Evolutionary conservation across 805 yeast genomes (phyloP).

Genomic region (Kodamaea sagamina): DNA sequence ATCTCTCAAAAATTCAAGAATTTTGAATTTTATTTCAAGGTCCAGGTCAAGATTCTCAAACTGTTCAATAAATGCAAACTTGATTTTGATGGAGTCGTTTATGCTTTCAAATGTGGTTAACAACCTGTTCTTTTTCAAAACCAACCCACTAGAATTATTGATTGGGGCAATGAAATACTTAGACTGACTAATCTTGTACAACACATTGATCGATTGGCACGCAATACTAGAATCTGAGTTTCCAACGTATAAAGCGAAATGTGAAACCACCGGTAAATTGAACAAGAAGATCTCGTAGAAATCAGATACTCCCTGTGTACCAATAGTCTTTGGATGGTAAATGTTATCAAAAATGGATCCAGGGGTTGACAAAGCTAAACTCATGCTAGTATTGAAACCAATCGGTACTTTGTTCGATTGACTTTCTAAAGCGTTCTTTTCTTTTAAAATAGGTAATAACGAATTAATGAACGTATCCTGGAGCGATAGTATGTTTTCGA

Average conservation of each 20-base stretch:
- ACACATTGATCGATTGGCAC: slow-evolving; percentile 50
- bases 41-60: slow-evolving; percentile 40
- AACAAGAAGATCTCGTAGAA: slow-evolving; percentile 73
- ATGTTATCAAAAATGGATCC: slow-evolving; percentile 30
- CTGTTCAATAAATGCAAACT: slow-evolving; percentile 71
- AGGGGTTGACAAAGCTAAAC: slow-evolving; percentile 26
- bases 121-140: slow-evolving; percentile 57
- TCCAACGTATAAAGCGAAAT: slow-evolving; percentile 75
- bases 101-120: slow-evolving; percentile 71
- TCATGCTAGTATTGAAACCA: slow-evolving; percentile 18
- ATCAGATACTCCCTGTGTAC: slow-evolving; percentile 61
- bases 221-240: slow-evolving; percentile 54
- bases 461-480: slow-evolving; percentile 64
- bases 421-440: slow-evolving; percentile 10
- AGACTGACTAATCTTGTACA: slow-evolving; percentile 51
- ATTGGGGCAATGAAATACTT: slow-evolving; percentile 42
- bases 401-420: slow-evolving; percentile 10
- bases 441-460: slow-evolving; percentile 48
- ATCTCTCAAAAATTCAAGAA: slow-evolving; percentile 58
- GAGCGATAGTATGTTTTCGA: slow-evolving; percentile 47
- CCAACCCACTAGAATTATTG: slow-evolving; percentile 22
- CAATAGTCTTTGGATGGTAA: slow-evolving; percentile 45
- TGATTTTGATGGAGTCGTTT: slow-evolving; percentile 75
- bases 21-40: slow-evolving; percentile 52
- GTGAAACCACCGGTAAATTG: slow-evolving; percentile 70